These are phyloP conservation scores for Thymus mandschuricus DNA, from an alignment of 257 asterid genomes.

Conservation along the genomic window DNA sequence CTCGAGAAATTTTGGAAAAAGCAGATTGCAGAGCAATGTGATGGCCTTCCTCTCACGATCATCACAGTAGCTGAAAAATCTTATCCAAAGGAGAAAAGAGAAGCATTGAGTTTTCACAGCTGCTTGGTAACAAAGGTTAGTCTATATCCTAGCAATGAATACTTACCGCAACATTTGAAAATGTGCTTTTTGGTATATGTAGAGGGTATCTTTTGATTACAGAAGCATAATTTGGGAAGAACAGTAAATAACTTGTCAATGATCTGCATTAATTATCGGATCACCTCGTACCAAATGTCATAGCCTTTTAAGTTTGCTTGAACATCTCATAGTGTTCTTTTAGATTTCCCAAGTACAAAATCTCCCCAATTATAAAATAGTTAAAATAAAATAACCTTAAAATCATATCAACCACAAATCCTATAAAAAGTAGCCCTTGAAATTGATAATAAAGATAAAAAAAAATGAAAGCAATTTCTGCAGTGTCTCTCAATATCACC, in stretches of 20 bases:
- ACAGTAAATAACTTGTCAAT: conserved; percentile 10
- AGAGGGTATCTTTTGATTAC: conserved; percentile 10
- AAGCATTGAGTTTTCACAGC: conserved; percentile 5
- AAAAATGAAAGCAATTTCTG: no score
- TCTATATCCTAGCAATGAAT: conserved; percentile 28
- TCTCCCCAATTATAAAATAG: no score
- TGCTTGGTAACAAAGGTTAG: not conserved
- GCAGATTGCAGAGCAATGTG: conserved; percentile 18
- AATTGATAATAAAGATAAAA: no score
- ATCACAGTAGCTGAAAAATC: conserved; percentile 7
- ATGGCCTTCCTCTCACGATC: conserved; percentile 31
- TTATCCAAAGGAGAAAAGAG: not conserved
- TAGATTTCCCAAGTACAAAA: no score
- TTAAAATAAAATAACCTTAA: no score
- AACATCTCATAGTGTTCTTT: no score
- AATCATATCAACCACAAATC: no score
- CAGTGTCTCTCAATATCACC: no score
- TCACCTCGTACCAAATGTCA: no score
- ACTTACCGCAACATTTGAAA: not conserved
- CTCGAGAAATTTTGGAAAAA: conserved; percentile 12
- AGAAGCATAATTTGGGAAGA: not conserved
- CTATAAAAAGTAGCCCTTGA: no score
- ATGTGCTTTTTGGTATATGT: not conserved
- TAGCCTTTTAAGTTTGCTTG: no score
- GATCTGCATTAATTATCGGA: no score